These are phyloP conservation scores for Ceratocystis smalleyi DNA, from an alignment of 2,329 filamentous ascomycete species.

Conservation along the genomic window DNA sequence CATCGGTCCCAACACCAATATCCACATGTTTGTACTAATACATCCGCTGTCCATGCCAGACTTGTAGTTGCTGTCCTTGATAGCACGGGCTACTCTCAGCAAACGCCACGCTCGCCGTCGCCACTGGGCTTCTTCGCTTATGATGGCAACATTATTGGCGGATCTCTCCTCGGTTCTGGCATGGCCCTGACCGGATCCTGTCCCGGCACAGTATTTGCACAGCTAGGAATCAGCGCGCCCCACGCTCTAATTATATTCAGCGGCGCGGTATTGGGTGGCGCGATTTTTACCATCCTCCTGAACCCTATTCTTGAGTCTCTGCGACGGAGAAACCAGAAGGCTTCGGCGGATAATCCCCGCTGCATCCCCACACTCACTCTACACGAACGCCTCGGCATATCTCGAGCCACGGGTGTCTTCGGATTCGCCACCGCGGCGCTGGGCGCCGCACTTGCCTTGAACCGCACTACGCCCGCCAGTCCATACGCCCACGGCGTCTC, in stretches of 20 bases:
- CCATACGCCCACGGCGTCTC: constrained; percentile 26
- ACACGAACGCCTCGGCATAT: constrained; percentile 28
- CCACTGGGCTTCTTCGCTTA: constrained; percentile 39
- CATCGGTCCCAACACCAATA: not conserved
- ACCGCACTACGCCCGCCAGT: constrained; percentile 23
- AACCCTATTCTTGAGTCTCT: constrained; percentile 20
- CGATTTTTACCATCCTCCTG: constrained; percentile 34
- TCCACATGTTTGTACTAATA: not conserved
- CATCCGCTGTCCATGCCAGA: constrained; percentile 21
- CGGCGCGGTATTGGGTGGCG: constrained; percentile 41
- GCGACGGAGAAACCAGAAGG: not conserved
- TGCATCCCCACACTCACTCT: constrained; percentile 22
- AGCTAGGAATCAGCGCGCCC: constrained; percentile 38
- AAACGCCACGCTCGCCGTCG: constrained; percentile 35
- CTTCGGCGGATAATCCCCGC: constrained; percentile 16
- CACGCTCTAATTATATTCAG: constrained; percentile 37
- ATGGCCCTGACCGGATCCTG: constrained; percentile 52
- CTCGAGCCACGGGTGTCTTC: constrained; percentile 25
- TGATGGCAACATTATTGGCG: constrained; percentile 52
- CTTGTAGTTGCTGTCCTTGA: constrained; percentile 33
- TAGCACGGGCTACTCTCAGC: constrained; percentile 27
- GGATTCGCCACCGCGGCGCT: constrained; percentile 31
- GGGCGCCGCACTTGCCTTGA: constrained; percentile 25
- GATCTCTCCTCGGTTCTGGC: constrained; percentile 44
- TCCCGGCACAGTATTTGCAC: constrained; percentile 48